A percentile compares a stretch with the other conserved stretches of the same genome.
Evolutionary conservation across 306 rosid species (phyloP).

Genomic region (Rosa rugosa): DNA sequence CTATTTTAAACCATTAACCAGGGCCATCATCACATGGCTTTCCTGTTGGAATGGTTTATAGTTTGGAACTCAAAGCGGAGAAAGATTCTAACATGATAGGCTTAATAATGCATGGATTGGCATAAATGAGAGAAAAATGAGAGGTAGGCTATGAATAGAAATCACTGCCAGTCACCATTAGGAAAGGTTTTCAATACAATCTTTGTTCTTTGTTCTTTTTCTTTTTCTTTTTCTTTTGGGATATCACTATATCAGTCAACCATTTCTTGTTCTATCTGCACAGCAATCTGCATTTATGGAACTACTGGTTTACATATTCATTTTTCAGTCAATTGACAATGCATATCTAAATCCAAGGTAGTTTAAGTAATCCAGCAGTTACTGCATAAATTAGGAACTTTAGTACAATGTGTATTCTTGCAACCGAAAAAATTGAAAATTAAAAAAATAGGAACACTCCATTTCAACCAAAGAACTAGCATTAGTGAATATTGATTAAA

Average conservation of each 20-base stretch:
- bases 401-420: not conserved
- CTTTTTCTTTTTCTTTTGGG: not conserved
- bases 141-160: not conserved
- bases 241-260: not conserved
- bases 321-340: not conserved
- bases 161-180: not conserved
- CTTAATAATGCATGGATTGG: not conserved
- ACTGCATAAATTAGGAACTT: not conserved
- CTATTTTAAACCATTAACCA: not conserved
- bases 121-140: not conserved
- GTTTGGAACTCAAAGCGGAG: not conserved
- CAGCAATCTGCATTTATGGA: not conserved
- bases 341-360: not conserved
- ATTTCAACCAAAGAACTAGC: not conserved
- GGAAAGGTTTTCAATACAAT: not conserved
- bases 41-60: not conserved
- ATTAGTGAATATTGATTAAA: not conserved
- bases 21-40: conserved; percentile 8
- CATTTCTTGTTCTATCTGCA: not conserved
- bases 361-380: not conserved
- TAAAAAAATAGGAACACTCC: not conserved
- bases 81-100: not conserved
- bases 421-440: not conserved
- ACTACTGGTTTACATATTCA: not conserved
- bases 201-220: not conserved